Percentiles rank a stretch among this genome's conserved stretches.
Conservation (phyloP, 345 rosid genomes). For the Populus pruinosa region DNA sequence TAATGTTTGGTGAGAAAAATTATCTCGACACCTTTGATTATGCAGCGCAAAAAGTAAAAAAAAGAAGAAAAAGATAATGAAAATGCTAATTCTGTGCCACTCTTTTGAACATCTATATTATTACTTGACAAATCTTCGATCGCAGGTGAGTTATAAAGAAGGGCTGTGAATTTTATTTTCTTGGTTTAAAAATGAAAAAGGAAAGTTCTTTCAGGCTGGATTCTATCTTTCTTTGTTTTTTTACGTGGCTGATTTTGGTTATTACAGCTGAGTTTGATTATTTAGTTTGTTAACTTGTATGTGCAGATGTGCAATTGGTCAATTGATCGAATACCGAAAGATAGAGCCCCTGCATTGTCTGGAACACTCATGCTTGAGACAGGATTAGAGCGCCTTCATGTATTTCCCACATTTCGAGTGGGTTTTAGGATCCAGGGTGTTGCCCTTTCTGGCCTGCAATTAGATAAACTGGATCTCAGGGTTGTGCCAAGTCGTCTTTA, state of each 20-base stretch:
- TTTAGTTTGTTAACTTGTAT: neutral
- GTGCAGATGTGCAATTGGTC: constrained; percentile 82
- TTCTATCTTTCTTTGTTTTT: neutral
- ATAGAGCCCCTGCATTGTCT: constrained; percentile 70
- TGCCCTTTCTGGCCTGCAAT: constrained; percentile 82
- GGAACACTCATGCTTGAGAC: constrained; percentile 62
- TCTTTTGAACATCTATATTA: neutral
- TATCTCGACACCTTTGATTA: neutral
- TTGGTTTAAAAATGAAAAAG: neutral
- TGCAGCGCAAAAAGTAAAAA: too few species aligned
- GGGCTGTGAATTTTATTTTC: neutral
- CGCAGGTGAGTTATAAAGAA: neutral
- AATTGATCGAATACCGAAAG: constrained; percentile 78
- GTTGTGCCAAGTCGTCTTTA: constrained; percentile 62
- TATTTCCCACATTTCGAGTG: constrained; percentile 69
- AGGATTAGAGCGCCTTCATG: constrained; percentile 67
- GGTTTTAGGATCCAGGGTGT: constrained; percentile 83
- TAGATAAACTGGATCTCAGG: constrained; percentile 71
- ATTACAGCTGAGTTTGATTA: neutral
- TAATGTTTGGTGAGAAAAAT: neutral
- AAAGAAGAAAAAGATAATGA: too few species aligned
- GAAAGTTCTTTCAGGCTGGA: neutral
- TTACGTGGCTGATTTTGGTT: neutral
- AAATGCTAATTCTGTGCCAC: neutral
- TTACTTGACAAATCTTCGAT: neutral